These are phyloP conservation scores for Monosporascus sp. DNA, from an alignment of 2,329 filamentous ascomycete genomes.

Conservation along the genomic window DNA sequence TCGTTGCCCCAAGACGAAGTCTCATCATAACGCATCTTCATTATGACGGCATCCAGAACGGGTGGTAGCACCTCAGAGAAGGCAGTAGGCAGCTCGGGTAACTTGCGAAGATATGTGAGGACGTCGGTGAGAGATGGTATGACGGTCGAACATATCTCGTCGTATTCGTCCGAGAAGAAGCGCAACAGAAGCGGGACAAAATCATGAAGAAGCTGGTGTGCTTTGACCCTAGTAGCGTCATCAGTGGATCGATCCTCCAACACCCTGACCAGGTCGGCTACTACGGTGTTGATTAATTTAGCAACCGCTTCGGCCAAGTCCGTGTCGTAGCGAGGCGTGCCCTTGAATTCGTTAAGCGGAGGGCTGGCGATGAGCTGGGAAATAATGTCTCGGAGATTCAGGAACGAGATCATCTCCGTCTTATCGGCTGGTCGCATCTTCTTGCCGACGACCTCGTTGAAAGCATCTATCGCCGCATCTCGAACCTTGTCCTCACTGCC, in stretches of 20 bases:
- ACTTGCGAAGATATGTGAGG: conserved; percentile 82
- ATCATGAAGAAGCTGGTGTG: conserved; percentile 74
- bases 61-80: conserved; percentile 81
- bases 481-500: conserved; percentile 72
- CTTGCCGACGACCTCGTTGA: conserved; percentile 94
- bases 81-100: conserved; percentile 65
- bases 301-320: conserved; percentile 93
- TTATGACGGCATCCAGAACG: conserved; percentile 85
- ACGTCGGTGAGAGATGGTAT: conserved; percentile 91
- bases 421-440: conserved; percentile 96
- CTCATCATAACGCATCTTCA: conserved; percentile 97
- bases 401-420: conserved; percentile 85
- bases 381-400: conserved; percentile 82
- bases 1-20: conserved; percentile 91
- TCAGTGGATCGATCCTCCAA: conserved; percentile 64
- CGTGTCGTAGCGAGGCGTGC: conserved; percentile 85
- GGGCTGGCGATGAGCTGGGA: conserved; percentile 81
- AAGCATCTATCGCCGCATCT: conserved; percentile 87
- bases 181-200: conserved; percentile 86
- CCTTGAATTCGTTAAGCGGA: conserved; percentile 70
- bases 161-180: conserved; percentile 96
- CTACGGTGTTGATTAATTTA: conserved; percentile 87
- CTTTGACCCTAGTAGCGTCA: conserved; percentile 63
- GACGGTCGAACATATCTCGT: conserved; percentile 94
- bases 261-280: conserved; percentile 81